Evolutionary conservation across 2,329 filamentous ascomycete species (phyloP), one percentile per base, ranked within the genome.

Genomic region (Bipolaris victoriae): DNA sequence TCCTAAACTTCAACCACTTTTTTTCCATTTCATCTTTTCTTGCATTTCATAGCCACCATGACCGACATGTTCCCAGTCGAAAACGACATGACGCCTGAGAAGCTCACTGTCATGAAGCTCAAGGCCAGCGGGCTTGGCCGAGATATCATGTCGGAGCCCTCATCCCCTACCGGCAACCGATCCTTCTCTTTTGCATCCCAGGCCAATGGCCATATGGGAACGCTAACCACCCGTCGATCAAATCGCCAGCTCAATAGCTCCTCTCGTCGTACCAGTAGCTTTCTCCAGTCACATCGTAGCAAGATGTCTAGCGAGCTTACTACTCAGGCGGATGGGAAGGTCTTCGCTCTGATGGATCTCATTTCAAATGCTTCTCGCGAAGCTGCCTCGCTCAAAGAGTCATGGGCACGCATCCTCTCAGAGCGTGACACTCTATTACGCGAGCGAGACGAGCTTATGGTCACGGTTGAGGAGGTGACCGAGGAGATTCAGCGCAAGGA

Each of bases 271-370:
- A 52, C 62, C 11, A 67, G 61, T 52, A 65, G 60, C 3, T 70
- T 69, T 48, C 43, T 68, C 24, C 61, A 65, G 36, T 68, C 65
- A 3, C 66, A 71, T 49, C 67, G 64, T 16, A 65, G 61, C 45
- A 61, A 66, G 49, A 68, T 68, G 61, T 71, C 66, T 7, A 62
- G 51, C 33, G 67, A 71, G 37, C 64, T 70, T 37, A 65, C 66
- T n/a, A 61, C 59, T 1, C 45, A 69, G 49, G 66, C 68, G 3
- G 65, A 70, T 39, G 60, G 62, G 10, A 69, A 69, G 47, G 68
- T 71, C 55, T 69, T 70, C 46, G 62, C 67, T n/a, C 44, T 71
- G 15, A 68, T 71, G 60, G 67, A 71, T 15, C 66, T 69, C 10
- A 71, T 70, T 60, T 64, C 67, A 9, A 65, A 57, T 26, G 64